Evolutionary conservation across 2,329 filamentous ascomycete species (phyloP), one percentile per base, ranked within the genome.

Genomic region (Domatiomyces globalis): DNA sequence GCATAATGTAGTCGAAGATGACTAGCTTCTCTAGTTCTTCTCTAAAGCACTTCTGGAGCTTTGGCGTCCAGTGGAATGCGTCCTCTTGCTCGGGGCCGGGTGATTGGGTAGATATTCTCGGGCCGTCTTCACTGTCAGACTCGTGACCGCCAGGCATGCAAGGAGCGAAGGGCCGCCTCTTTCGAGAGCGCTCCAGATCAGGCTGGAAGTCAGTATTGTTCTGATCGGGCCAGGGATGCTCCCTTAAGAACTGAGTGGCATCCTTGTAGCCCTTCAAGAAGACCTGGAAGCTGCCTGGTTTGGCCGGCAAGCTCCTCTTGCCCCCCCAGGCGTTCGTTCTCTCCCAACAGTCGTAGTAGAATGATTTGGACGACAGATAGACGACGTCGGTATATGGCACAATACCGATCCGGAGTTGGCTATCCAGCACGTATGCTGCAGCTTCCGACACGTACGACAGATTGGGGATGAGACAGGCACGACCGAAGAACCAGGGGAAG

Each of bases 301-400:
- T 98, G 43, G 87, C 77, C 0, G 92, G 92, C 1, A 96, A 75
- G 1, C 84, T 75, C 68, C 87, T 95, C 68, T 85, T 86, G 65
- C 88, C 92, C 63, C 87, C 80, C 65, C 92, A 88, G 63, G 85
- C 92, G 61, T 83, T 87, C 62, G 89, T 79, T 18, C 90, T 81
- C 63, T 95, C 89, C 89, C 89, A 98, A 66, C 92, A 96, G 53
- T 95, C 92, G 65, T 98, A 98, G 67, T 94, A 89, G 66, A 98
- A 98, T 1, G 89, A 94, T 66, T 94, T 96, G 17, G 92, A 96
- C 5, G 90, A 94, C 22, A 98, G 74, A 63, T 84, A 85, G 33
- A 96, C 88, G 43, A 98, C 87, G 62, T 95, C 92, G 43, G 92
- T 98, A 62, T 95, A 96, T 0, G 92, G 92, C 4, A 98, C 94